These are phyloP conservation scores for Prunus mume DNA, from an alignment of 306 rosid genomes.

Conservation along the genomic window DNA sequence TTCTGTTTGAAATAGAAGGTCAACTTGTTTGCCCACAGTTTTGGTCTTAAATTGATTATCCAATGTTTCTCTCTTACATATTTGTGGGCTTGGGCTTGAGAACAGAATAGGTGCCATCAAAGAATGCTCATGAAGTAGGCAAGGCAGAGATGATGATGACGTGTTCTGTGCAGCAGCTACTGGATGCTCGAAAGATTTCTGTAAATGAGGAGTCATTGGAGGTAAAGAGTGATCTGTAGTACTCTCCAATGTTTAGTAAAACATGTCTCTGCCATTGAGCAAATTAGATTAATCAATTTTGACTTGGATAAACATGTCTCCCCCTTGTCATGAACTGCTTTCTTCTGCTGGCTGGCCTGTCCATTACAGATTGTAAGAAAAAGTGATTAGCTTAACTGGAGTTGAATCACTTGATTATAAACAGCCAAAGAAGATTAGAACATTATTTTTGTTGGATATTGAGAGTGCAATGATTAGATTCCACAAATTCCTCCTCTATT, in stretches of 20 bases:
- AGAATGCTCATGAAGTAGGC: slow-evolving; percentile 39
- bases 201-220: neutral
- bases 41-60: neutral
- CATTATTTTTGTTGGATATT: neutral
- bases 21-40: neutral
- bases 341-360: neutral
- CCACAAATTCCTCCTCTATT: neutral
- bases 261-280: neutral
- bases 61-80: slow-evolving; percentile 7
- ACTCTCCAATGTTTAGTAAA: neutral
- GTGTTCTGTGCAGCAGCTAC: neutral
- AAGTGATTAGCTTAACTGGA: neutral
- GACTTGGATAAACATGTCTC: neutral
- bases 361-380: neutral
- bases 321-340: neutral
- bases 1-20: neutral
- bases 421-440: neutral
- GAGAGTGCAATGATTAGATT: neutral
- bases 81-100: slow-evolving; percentile 17
- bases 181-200: neutral
- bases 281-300: neutral
- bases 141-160: slow-evolving; percentile 1
- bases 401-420: neutral
- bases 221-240: neutral
- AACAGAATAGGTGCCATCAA: slow-evolving; percentile 43